A percentile compares a stretch with the other conserved stretches of the same genome.
phyloP scores from a whole-genome alignment of 2,329 filamentous ascomycete species.

The Cercospora zeina region DNA sequence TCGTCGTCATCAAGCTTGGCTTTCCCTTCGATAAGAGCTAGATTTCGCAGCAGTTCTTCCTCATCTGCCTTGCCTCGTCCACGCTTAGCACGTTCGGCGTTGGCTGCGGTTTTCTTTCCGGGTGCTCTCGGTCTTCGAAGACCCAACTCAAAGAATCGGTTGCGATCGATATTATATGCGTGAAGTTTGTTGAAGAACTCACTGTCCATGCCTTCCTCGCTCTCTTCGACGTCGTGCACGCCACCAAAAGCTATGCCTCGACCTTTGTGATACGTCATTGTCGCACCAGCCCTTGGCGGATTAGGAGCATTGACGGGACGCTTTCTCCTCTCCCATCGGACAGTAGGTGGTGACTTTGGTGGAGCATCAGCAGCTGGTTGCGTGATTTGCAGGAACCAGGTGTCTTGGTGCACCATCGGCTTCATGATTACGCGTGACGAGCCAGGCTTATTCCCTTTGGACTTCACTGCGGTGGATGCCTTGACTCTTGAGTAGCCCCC shows the following conservation, averaged over 20 bases:
- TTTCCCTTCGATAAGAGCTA: constrained; percentile 80
- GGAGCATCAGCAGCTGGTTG: constrained; percentile 68
- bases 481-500: constrained; percentile 95
- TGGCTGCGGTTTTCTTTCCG: constrained; percentile 56
- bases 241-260: constrained; percentile 91
- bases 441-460: constrained; percentile 59
- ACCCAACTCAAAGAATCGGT: constrained; percentile 84
- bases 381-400: constrained; percentile 83
- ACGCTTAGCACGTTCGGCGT: constrained; percentile 58
- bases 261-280: constrained; percentile 92
- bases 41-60: constrained; percentile 81
- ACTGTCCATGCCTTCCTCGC: constrained; percentile 81
- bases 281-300: constrained; percentile 80
- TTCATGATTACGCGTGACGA: constrained; percentile 72
- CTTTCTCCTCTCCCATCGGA: constrained; percentile 92
- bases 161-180: constrained; percentile 93
- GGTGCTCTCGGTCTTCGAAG: constrained; percentile 68
- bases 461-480: constrained; percentile 60
- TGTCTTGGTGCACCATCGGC: constrained; percentile 90
- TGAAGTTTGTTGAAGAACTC: constrained; percentile 94
- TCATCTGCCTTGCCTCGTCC: constrained; percentile 86
- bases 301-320: constrained; percentile 85
- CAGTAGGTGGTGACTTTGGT: constrained; percentile 64
- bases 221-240: constrained; percentile 62
- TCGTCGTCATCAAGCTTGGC: constrained; percentile 57